Conservation (phyloP, 208 protist species). For the Leishmania arabica region DNA sequence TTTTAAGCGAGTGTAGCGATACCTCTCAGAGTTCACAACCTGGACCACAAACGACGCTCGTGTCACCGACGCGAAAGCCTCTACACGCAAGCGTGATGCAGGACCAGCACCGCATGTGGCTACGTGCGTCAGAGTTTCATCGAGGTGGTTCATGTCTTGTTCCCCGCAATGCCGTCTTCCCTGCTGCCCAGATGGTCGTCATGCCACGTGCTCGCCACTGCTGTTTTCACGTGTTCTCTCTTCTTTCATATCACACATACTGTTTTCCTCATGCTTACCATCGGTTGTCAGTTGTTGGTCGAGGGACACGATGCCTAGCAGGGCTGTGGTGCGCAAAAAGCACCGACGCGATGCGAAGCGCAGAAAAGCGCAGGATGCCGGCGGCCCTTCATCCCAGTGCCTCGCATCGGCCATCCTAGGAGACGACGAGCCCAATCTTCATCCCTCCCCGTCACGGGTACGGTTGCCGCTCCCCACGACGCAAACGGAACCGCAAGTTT, state of each 20-base stretch:
- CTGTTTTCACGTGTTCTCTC: neutral
- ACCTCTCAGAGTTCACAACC: no score
- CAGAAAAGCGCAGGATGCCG: slow-evolving; percentile 30
- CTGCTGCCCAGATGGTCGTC: neutral
- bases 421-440: neutral
- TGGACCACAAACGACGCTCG: no score
- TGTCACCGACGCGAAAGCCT: neutral
- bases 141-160: neutral
- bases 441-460: neutral
- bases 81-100: neutral
- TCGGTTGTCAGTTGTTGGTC: neutral
- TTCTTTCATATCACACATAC: neutral
- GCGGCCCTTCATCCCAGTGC: neutral
- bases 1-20: neutral
- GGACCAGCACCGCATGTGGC: neutral
- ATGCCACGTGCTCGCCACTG: neutral
- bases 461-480: neutral
- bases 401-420: neutral
- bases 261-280: neutral
- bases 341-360: slow-evolving; percentile 72
- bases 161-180: no score
- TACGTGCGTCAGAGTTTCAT: neutral
- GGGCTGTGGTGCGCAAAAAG: slow-evolving; percentile 85
- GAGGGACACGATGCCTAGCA: slow-evolving; percentile 62
- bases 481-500: neutral